Evolutionary conservation across 2,329 filamentous ascomycete genomes (phyloP), one percentile per base, ranked within the genome.

Genomic region (Monilinia fructicola): DNA sequence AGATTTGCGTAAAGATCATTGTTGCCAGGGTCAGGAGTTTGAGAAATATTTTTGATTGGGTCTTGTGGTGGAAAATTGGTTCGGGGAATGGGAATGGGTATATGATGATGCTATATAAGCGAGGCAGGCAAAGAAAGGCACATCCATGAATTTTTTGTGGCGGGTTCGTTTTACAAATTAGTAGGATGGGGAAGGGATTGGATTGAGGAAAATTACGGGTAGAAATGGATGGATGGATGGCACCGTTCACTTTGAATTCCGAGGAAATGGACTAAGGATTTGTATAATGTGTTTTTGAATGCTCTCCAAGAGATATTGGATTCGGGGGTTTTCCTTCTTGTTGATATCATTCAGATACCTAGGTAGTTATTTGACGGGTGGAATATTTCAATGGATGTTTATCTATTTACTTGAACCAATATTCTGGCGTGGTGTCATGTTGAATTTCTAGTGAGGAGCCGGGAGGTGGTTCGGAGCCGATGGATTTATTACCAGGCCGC

Each of bases 1-100:
- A 66, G 64, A 44, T 61, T 61, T 46, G 35, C 64, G 7, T 66
- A 21, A 58, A 11, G 18, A 3, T 28, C 16, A 16, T 18, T 44
- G 26, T 52, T 21, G 38, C 6, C 18, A 14, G 48, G 14, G n/a
- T 10, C 5, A 3, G 55, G 58, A 60, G 44, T 60, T 60, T 12
- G 14, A 18, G 21, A 59, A 9, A n/a, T 48, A 2, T 4, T 46
- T 18, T 12, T 59, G 48, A 31, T 48, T 21, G 28, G 52, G 28
- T 54, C 10, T 7, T n/a, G 9, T 11, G 26, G 26, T 53, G 50
- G 16, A 18, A 53, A 28, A 31, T 31, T 18, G 14, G 50, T 31
- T 53, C 12, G 18, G 14, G 9, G 26, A 28, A 53, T 56, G 54
- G 35, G 35, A 7, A 42, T 21, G 16, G 38, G 23, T 16, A 42